Base-by-base conservation (phyloP, 805 yeast species). In the Saitoella complicata region DNA sequence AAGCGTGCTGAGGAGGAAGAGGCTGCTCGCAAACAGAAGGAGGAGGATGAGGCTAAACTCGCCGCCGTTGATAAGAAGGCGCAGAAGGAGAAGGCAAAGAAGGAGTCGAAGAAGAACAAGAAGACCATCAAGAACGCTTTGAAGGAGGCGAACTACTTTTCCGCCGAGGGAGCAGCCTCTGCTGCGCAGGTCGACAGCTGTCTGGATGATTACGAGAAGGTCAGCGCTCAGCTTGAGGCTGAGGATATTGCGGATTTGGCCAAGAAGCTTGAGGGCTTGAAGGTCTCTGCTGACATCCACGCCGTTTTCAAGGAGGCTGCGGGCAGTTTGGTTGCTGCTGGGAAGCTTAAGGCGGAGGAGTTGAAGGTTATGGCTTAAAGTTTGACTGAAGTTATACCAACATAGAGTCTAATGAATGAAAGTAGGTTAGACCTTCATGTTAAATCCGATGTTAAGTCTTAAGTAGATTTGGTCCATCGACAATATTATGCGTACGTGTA, bases 61-160 rank as follows among this genome's bases (percentile, higher is more conserved):
- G 74, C 72, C 50, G 71, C 80, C 58, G 84, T 78, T 64, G 76
- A 78, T 63, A 79, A 85, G 57, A 88, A 88, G 74, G 94, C 88
- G 72, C 80, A 88, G 55, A 94, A 94, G 62, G 95, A 91, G 73
- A 84, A 82, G 55, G 95, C 95, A 44, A 76, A 77, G 66, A 69
- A 69, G 50, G 81, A 81, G 41, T 87, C 85, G 73, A 91, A 91
- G 94, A 91, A 91, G 82, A 82, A 83, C 70, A 84, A 83, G 79
- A 80, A 94, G 71, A 65, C 78, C 38, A 65, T 91, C 53, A 84
- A 97, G 75, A 65, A 67, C 55, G 70, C 86, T 47, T 84, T 76
- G 53, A 85, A 87, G 71, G 95, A 83, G 39, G 76, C 71, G 55
- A 81, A 71, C 47, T 85, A 84, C 74, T 86, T 85, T 55, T 53